phyloP scores from a whole-genome alignment of 2,329 filamentous ascomycete genomes.

The Diaporthe citri region DNA sequence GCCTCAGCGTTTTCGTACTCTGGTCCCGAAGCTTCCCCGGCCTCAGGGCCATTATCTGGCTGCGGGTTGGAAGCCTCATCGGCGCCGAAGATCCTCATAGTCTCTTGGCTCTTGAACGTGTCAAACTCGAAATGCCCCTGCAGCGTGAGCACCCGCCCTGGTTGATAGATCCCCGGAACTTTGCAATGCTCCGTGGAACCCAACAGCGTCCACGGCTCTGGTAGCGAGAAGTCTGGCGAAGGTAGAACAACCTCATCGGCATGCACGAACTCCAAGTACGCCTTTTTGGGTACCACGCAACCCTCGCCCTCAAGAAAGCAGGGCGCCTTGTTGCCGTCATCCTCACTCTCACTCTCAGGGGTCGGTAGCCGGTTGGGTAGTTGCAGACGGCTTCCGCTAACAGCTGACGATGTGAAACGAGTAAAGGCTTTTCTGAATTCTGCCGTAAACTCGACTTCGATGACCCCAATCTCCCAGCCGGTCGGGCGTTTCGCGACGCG shows the following conservation, averaged over 20 bases:
- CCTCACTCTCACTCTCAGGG: slow-evolving; percentile 15
- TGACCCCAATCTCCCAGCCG: slow-evolving; percentile 36
- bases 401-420: too few relatives aligned
- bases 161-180: slow-evolving; percentile 32
- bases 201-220: slow-evolving; percentile 31
- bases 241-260: slow-evolving; percentile 31
- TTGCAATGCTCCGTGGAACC: slow-evolving; percentile 33
- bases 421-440: slow-evolving; percentile 11
- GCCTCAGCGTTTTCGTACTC: slow-evolving; percentile 6
- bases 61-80: not conserved
- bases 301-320: not conserved
- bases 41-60: not conserved
- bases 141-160: slow-evolving; percentile 32
- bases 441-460: slow-evolving; percentile 21
- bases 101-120: slow-evolving; percentile 31
- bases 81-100: slow-evolving; percentile 35
- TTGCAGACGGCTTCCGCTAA: too few relatives aligned
- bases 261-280: slow-evolving; percentile 35
- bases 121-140: slow-evolving; percentile 39
- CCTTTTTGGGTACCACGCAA: not conserved
- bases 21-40: not conserved
- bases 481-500: slow-evolving; percentile 16
- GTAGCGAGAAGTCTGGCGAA: not conserved
- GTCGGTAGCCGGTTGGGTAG: slow-evolving; percentile 20
- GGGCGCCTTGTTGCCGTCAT: not conserved